Conservation (phyloP, 2,329 filamentous ascomycete genomes). For the Diaporthe nobilis region DNA sequence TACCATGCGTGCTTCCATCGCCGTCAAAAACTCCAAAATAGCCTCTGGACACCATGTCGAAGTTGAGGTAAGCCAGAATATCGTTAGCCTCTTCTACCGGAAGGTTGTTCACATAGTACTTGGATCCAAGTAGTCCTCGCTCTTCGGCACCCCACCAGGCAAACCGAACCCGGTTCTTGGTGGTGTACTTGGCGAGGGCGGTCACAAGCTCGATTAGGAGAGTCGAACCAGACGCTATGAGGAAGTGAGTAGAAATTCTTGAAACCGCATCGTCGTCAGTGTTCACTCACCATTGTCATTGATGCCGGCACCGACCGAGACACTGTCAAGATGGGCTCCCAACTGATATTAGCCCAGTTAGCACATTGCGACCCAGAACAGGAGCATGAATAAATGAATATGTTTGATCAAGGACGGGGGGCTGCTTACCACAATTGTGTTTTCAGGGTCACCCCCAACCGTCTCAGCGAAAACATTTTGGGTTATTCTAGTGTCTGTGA, state of each 20-base stretch:
- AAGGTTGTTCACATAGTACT: conserved; percentile 56
- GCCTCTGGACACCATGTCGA: conserved; percentile 57
- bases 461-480: conserved; percentile 26
- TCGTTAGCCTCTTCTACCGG: conserved; percentile 48
- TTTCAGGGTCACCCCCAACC: neutral
- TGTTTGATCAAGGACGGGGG: no score
- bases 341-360: neutral
- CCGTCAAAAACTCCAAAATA: conserved; percentile 52
- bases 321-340: conserved; percentile 60
- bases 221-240: conserved; percentile 52
- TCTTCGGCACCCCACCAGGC: conserved; percentile 63
- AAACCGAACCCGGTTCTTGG: conserved; percentile 58
- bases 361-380: neutral
- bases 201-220: conserved; percentile 56
- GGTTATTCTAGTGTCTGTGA: neutral
- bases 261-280: neutral
- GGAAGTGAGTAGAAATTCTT: neutral
- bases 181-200: conserved; percentile 49
- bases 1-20: conserved; percentile 28
- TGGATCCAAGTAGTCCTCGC: conserved; percentile 54
- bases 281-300: conserved; percentile 57
- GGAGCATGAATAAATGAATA: neutral
- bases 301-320: conserved; percentile 59
- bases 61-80: conserved; percentile 57
- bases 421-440: neutral